Evolutionary conservation across 371 early-diverging fungal species (phyloP), one percentile per base, ranked within the genome.

Genomic region (Mucor lusitanicus): DNA sequence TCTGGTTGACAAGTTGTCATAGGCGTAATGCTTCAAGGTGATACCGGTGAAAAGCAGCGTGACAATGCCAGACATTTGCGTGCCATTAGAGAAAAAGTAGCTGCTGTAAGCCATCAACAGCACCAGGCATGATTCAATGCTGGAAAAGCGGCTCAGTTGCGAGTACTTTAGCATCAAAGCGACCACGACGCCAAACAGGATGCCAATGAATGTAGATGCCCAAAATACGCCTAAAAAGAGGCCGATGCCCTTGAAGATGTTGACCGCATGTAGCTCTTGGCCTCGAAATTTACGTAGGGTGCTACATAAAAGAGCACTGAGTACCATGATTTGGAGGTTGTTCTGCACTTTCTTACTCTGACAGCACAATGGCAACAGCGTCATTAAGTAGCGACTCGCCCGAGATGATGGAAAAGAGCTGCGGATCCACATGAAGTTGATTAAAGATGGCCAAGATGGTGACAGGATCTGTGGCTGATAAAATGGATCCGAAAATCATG

Each of bases 401-500:
- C 70, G 96, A 96, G 58, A 98, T 96, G 63, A 97, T 92, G 1
- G 96, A 90, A 75, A 93, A 97, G 42, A 98, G 78, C 70, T 92
- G 90, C 3, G 95, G 95, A 64, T 98, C 98, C 27, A 98, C 97
- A 57, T 89, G 87, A 42, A 95, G 82, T 68, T 96, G 95, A 58
- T 93, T 88, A 72, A 98, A 96, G 40, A 97, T 93, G 13, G 97
- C 92, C 53, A 98, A 81, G 15, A 98, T 91, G 0, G 98, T 95
- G 28, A 98, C 98, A 3, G 98, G 96, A 76, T 98, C 98, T 6
- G 98, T 98, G 5, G 98, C 95, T 5, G 96, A 95, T 64, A 98
- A 80, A 62, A 98, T 93, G 2, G 96, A 85, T 13, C 97, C 97
- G 72, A 95, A 93, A 32, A 94, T 92, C 84, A 96, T 88, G 67